Base-by-base conservation (phyloP, 768 basidiomycete species). In the Termitomyces sp. region DNA sequence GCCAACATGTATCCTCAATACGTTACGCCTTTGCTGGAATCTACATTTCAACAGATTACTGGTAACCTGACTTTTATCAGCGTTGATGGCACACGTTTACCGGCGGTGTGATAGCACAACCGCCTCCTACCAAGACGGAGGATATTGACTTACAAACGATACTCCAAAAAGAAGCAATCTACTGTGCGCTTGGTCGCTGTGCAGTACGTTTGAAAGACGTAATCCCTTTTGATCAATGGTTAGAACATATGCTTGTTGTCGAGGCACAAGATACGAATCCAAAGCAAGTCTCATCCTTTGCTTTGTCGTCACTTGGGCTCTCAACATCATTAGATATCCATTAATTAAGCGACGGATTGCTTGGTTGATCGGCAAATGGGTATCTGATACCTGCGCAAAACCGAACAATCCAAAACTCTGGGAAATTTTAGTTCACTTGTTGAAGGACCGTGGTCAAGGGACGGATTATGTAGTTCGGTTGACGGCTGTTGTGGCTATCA, bases 271-370 rank as follows among this genome's bases (percentile, higher is more conserved):
- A 83, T 38, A 74, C 76, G 4, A 83, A 87, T 61, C 77, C 83
- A 30, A 83, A 75, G 90, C 89, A 66, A 54, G 80, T 67, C 20
- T 36, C 13, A 50, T 55, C 50, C 35, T 32, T 40, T 33, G 49
- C 23, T 28, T 35, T 6, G 55, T 40, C 13, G 50, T 38, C n/a
- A 36, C 20, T 50, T 59, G 23, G n/a, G 67, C 57, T 60, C 52
- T 54, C 56, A 44, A 36, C 35, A 41, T 43, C 10, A 32, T 58
- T 44, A 96, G 95, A 58, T 93, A 89, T 69, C 89, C 91, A 0
- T 90, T 98, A 56, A 83, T 98, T 61, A 96, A 98, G 71, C 84
- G 94, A n/a, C 84, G 95, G 35, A 89, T 98, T 63, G 94, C 95
- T 1, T 97, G 95, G 94, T 76, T 98, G 4, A 82, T 98, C 49